A percentile compares a stretch with the other conserved stretches of the same genome.
Evolutionary conservation across 129 eudicot species (phyloP).

Genomic region (Lonicera japonica): DNA sequence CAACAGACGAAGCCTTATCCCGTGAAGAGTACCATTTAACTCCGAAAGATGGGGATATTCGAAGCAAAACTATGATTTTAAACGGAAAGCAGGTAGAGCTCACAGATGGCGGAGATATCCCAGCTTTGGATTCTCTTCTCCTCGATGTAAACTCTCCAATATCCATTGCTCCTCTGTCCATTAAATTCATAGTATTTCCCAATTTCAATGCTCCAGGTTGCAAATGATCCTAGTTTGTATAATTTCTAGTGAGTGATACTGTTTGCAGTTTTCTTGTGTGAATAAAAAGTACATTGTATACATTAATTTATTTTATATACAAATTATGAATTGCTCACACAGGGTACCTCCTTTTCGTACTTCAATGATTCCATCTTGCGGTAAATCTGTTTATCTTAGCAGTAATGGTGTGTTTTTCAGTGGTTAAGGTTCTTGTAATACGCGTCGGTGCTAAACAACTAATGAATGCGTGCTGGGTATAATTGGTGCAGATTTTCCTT

Average conservation of each 20-base stretch:
- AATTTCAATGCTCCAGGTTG: constrained; percentile 77
- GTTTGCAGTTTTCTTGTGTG: not conserved
- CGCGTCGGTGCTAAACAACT: too few relatives aligned
- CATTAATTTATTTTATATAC: too few relatives aligned
- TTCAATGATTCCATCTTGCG: too few relatives aligned
- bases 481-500: too few relatives aligned
- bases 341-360: not conserved
- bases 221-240: not conserved
- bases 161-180: constrained; percentile 57
- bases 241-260: not conserved
- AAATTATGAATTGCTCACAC: not conserved
- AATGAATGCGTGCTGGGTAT: too few relatives aligned
- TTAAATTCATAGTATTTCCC: constrained; percentile 70
- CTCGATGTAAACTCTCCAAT: constrained; percentile 40
- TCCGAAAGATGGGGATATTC: constrained; percentile 54
- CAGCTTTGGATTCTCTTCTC: constrained; percentile 38
- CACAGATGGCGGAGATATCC: constrained; percentile 46
- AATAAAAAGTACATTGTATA: too few relatives aligned
- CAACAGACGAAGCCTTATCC: constrained; percentile 40
- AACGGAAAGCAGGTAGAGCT: constrained; percentile 61
- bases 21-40: constrained; percentile 86
- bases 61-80: constrained; percentile 55
- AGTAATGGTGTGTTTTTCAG: too few relatives aligned
- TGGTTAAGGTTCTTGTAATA: too few relatives aligned
- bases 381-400: too few relatives aligned